Conservation (phyloP, 2,329 filamentous ascomycete species). For the Emydomyces testavorans region DNA sequence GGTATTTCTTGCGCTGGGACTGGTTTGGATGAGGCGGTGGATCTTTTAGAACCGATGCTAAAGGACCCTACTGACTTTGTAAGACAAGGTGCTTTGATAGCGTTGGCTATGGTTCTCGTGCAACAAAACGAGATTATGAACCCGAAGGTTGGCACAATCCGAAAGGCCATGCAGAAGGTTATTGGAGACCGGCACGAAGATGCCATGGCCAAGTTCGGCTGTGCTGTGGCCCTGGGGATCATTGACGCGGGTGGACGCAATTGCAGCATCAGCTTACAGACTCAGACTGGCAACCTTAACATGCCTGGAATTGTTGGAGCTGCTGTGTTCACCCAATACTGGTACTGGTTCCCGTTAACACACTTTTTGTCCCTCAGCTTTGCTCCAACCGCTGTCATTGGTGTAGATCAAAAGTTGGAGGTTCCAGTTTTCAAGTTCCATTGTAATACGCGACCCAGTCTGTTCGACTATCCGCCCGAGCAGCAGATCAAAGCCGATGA, state of each 20-base stretch:
- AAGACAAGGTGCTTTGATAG: slow-evolving; percentile 86
- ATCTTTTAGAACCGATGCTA: slow-evolving; percentile 96
- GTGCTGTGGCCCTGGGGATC: slow-evolving; percentile 84
- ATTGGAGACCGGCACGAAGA: slow-evolving; percentile 92
- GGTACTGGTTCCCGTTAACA: slow-evolving; percentile 99
- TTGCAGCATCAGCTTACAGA: slow-evolving; percentile 95
- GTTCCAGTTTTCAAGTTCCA: slow-evolving; percentile 92
- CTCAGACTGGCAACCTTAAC: slow-evolving; percentile 95
- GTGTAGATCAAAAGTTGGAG: slow-evolving; percentile 83
- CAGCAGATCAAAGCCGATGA: slow-evolving; percentile 92
- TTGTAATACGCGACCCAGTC: slow-evolving; percentile 83
- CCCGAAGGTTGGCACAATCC: slow-evolving; percentile 80
- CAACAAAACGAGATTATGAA: slow-evolving; percentile 99
- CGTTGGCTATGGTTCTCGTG: slow-evolving; percentile 96
- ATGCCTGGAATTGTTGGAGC: slow-evolving; percentile 97
- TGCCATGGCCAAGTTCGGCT: slow-evolving; percentile 98
- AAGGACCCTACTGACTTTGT: slow-evolving; percentile 99
- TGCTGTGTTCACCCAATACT: slow-evolving; percentile 97
- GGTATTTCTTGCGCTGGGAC: slow-evolving; percentile 97
- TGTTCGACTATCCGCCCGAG: slow-evolving; percentile 96
- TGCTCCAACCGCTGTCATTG: slow-evolving; percentile 92
- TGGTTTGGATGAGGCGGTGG: slow-evolving; percentile 88
- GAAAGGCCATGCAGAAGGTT: slow-evolving; percentile 89
- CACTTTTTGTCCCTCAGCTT: slow-evolving; percentile 95
- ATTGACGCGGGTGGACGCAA: slow-evolving; percentile 97